A percentile compares a stretch with the other conserved stretches of the same genome.
These are phyloP conservation scores for Phytophthora palmivora DNA, from an alignment of 352 stramenopile genomes.

Conservation along the genomic window DNA sequence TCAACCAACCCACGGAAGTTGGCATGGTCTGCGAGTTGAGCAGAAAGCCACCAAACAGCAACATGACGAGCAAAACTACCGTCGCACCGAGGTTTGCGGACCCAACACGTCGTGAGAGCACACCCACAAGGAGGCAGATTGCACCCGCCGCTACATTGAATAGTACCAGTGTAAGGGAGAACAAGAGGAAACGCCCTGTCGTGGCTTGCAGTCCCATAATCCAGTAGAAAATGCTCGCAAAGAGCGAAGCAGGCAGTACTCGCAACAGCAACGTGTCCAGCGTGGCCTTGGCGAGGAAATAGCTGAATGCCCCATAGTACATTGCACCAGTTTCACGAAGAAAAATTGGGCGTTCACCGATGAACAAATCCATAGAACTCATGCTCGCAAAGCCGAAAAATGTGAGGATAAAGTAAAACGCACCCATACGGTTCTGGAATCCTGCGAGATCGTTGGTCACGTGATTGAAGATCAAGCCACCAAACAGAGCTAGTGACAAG, in stretches of 20 bases:
- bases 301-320: slow-evolving; percentile 83
- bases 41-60: slow-evolving; percentile 90
- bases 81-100: slow-evolving; percentile 78
- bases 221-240: slow-evolving; percentile 89
- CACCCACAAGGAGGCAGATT: slow-evolving; percentile 78
- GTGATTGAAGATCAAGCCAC: slow-evolving; percentile 81
- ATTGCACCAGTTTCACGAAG: slow-evolving; percentile 78
- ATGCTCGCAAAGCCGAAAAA: slow-evolving; percentile 88
- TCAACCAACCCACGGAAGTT: slow-evolving; percentile 66
- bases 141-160: slow-evolving; percentile 83
- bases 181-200: slow-evolving; percentile 66
- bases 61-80: slow-evolving; percentile 80
- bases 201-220: slow-evolving; percentile 83
- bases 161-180: slow-evolving; percentile 74
- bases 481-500: slow-evolving; percentile 65
- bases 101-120: slow-evolving; percentile 67
- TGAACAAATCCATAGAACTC: slow-evolving; percentile 89
- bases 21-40: slow-evolving; percentile 88
- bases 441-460: slow-evolving; percentile 84
- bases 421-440: slow-evolving; percentile 86
- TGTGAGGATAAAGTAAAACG: slow-evolving; percentile 88
- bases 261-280: slow-evolving; percentile 81
- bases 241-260: slow-evolving; percentile 75
- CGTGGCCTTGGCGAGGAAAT: slow-evolving; percentile 80
- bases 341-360: slow-evolving; percentile 77